Conservation (phyloP, 331 rosid species). For the Cydonia oblonga region DNA sequence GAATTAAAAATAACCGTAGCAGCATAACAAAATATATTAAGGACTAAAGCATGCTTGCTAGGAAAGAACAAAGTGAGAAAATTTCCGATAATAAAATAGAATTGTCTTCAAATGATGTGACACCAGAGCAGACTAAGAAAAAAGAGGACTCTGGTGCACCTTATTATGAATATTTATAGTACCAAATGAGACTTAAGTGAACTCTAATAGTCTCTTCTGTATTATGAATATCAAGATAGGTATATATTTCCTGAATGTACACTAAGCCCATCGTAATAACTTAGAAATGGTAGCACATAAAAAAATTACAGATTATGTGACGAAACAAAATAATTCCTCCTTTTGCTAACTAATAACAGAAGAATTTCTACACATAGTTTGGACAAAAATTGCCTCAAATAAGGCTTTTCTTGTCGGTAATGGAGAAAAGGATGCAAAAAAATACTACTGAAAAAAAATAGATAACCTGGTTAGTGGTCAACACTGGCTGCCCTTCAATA, state of each 20-base stretch:
- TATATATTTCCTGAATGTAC: neutral
- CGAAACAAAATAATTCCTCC: no score
- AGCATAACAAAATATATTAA: neutral
- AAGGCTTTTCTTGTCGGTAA: neutral
- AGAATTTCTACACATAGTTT: neutral
- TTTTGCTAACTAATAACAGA: neutral
- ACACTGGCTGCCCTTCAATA: slow-evolving; percentile 62
- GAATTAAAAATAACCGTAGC: neutral
- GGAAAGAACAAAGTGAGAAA: neutral
- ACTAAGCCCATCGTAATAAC: neutral
- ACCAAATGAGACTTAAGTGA: neutral
- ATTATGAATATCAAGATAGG: neutral
- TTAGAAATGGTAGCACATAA: neutral
- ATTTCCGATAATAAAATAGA: neutral
- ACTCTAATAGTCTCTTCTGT: neutral
- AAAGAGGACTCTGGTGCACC: neutral
- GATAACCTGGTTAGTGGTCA: slow-evolving; percentile 88
- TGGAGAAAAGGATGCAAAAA: neutral
- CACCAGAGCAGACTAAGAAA: neutral
- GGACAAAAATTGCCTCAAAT: neutral
- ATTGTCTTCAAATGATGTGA: neutral
- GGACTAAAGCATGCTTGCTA: neutral
- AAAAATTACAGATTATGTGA: neutral
- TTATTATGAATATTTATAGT: neutral
- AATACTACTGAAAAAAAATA: neutral